Percentiles rank a stretch among this genome's conserved stretches.
These are phyloP conservation scores for Albatrellus sp. DNA, from an alignment of 1,284 basidiomycete species.

Conservation along the genomic window DNA sequence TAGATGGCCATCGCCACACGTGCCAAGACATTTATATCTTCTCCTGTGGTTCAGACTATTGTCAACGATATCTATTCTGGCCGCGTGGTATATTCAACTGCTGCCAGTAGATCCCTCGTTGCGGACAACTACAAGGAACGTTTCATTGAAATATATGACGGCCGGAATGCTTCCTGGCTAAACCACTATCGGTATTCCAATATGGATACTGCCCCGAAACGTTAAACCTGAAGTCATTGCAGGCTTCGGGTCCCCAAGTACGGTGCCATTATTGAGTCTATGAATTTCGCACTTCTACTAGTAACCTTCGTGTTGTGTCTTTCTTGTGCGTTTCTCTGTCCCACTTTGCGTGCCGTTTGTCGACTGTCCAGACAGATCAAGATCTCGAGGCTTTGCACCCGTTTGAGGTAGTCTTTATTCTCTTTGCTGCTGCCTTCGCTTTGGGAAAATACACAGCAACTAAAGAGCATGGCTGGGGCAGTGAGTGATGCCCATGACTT, in stretches of 20 bases:
- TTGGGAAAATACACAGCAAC: slow-evolving; percentile 74
- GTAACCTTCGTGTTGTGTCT: slow-evolving; percentile 66
- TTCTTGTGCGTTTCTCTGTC: slow-evolving; percentile 33
- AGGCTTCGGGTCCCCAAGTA: slow-evolving; percentile 77
- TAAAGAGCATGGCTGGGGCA: slow-evolving; percentile 76
- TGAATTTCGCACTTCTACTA: slow-evolving; percentile 60
- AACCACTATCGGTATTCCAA: slow-evolving; percentile 60
- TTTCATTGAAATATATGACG: slow-evolving; percentile 66
- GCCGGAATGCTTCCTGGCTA: slow-evolving; percentile 61
- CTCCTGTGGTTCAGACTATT: slow-evolving; percentile 71
- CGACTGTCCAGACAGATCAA: slow-evolving; percentile 30
- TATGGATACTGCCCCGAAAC: not conserved
- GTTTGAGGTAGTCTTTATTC: slow-evolving; percentile 63
- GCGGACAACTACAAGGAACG: slow-evolving; percentile 80
- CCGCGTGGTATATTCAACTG: slow-evolving; percentile 52
- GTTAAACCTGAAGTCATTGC: not conserved
- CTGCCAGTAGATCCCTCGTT: slow-evolving; percentile 60
- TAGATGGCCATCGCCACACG: slow-evolving; percentile 80
- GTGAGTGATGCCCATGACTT: slow-evolving; percentile 31
- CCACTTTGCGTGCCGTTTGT: not conserved
- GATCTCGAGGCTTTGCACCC: slow-evolving; percentile 35
- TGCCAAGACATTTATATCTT: slow-evolving; percentile 69
- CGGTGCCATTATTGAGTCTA: slow-evolving; percentile 66
- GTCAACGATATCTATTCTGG: slow-evolving; percentile 76
- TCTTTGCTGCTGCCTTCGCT: slow-evolving; percentile 67